Conservation (phyloP, 2,329 filamentous ascomycete species). For the Herpotrichia juniperi region DNA sequence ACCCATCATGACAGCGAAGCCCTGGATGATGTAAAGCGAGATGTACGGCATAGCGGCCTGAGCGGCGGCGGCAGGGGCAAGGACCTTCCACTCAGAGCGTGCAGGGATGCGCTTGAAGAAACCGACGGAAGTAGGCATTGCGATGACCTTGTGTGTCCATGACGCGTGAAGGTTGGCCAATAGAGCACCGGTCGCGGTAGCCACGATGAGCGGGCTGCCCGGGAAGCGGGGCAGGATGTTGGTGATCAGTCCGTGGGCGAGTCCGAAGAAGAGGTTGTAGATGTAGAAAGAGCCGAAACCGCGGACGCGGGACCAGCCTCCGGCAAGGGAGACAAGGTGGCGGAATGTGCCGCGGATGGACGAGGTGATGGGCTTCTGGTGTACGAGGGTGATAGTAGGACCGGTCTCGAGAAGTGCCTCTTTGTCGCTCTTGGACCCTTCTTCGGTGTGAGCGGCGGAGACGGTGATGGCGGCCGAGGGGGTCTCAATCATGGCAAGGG, state of each 20-base stretch:
- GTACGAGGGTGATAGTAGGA: conserved; percentile 51
- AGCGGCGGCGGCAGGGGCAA: conserved; percentile 70
- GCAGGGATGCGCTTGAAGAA: conserved; percentile 72
- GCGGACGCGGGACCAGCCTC: conserved; percentile 71
- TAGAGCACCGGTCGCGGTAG: conserved; percentile 64
- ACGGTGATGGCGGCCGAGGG: conserved; percentile 58
- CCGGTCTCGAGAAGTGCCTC: conserved; percentile 47
- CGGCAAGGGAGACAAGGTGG: conserved; percentile 68
- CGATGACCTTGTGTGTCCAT: conserved; percentile 88
- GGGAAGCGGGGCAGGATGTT: conserved; percentile 47
- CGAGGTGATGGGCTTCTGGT: conserved; percentile 65
- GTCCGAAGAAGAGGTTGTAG: conserved; percentile 38
- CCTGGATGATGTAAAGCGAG: conserved; percentile 59
- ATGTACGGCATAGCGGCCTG: conserved; percentile 64
- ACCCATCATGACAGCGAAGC: conserved; percentile 41
- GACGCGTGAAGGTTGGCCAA: conserved; percentile 73
- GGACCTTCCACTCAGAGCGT: conserved; percentile 69
- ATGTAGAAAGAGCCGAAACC: conserved; percentile 62
- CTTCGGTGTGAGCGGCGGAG: conserved; percentile 55
- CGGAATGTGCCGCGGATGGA: conserved; percentile 63
- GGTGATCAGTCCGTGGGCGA: conserved; percentile 54
- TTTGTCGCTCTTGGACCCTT: conserved; percentile 49
- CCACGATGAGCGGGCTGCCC: conserved; percentile 57
- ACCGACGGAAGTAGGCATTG: conserved; percentile 65
- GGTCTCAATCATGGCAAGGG: conserved; percentile 69